Base-by-base conservation (phyloP, 2,329 filamentous ascomycete species). In the Colletotrichum sp. region DNA sequence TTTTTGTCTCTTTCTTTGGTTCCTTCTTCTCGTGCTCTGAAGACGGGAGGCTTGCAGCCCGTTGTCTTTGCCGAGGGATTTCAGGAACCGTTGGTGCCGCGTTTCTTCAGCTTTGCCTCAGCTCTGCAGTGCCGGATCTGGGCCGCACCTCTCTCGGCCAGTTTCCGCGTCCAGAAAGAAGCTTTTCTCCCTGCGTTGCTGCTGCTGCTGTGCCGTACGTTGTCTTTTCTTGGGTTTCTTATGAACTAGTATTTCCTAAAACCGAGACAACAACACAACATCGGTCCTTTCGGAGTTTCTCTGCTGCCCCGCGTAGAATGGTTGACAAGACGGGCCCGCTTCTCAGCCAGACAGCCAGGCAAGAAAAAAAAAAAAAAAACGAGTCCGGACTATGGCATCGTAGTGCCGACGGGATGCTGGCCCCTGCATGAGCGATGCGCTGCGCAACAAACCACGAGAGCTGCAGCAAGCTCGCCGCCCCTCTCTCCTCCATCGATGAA, bases 111-210 rank as follows among this genome's bases (percentile, higher is more conserved):
- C 70, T 72, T 73, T 70, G 55, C 73, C 73, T 34, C 62, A 58
- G 26, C 34, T 62, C 6, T 73, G 69, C 73, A 72, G 30, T 73
- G 62, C 73, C 69, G 73, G 34, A 69, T 56, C 28, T 16, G 48
- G 16, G 43, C 65, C 24, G 21, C 64, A 65, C 52, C 58, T 30
- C 55, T 58, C 56, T 75, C 69, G 73, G 73, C 18, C 69, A 75
- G 69, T 32, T 36, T 72, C 73, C 69, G 73, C 34, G 36, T 67
- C 34, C 15, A 61, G 43, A 61, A 24, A 36, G 16, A 73, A 71
- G n/a, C 32, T 58, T 72, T 64, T 30, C 43, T 52, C 43, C 43
- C n/a, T 52, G 43, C 12, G 43, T 6, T 52, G 24, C 24, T 38
- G 34, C 12, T 34, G 32, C 30, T 9, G 68, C 72, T 21, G 66